Conservation (phyloP, 305 asterid genomes). For the Solanum chacoense region DNA sequence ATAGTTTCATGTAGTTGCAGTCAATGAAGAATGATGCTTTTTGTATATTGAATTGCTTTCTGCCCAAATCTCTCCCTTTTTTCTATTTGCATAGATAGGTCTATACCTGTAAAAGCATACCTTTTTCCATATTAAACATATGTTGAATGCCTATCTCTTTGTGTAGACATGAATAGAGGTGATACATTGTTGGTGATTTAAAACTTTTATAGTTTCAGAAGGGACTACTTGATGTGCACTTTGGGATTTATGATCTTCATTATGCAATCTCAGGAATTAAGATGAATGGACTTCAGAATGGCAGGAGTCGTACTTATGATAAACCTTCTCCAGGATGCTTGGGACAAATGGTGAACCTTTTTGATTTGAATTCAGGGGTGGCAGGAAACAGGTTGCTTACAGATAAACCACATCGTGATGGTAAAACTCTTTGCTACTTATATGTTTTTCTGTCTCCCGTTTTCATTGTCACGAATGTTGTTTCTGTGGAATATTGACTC, state of each 20-base stretch:
- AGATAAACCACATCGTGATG: conserved; percentile 65
- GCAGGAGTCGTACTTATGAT: conserved; percentile 28
- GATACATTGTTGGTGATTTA: neutral
- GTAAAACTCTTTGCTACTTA: conserved; percentile 15
- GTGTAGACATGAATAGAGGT: neutral
- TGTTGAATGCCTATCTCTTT: neutral
- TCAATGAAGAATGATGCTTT: neutral
- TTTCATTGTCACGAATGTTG: neutral
- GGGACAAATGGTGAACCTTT: conserved; percentile 81
- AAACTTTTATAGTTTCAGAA: neutral
- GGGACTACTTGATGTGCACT: neutral
- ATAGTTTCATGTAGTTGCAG: neutral
- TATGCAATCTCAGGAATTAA: conserved; percentile 32
- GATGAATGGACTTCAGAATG: conserved; percentile 53
- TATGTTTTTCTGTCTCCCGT: neutral
- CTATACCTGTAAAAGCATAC: neutral
- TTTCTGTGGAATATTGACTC: neutral
- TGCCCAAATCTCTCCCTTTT: neutral
- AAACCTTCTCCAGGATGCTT: conserved; percentile 67
- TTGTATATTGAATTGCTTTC: neutral
- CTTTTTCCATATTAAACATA: neutral
- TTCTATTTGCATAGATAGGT: neutral
- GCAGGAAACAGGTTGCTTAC: conserved; percentile 54
- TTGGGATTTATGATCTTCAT: conserved; percentile 1
- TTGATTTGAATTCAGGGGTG: conserved; percentile 54